Base-by-base conservation (phyloP, 1,284 basidiomycete species). In the Irpex lacteus region DNA sequence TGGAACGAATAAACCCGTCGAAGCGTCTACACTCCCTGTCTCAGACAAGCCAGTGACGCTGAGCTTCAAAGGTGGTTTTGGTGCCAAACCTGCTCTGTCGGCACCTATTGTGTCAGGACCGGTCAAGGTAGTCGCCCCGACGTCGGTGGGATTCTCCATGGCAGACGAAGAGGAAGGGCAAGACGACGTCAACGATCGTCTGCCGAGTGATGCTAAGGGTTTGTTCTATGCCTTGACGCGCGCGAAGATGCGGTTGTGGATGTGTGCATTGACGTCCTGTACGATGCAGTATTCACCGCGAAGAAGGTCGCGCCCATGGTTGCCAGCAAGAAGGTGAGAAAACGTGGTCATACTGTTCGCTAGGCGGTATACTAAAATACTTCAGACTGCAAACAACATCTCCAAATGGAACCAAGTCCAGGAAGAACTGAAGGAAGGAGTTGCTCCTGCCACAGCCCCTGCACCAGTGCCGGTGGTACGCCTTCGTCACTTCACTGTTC, bases 331-430 rank as follows among this genome's bases (percentile, higher is more conserved):
- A 98, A 96, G 89, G 94, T 92, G 73, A 67, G 80, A 60, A 26
- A 26, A 4, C 4, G 26, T n/a, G 3, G 6, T 26, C 21, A 26
- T 26, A 26, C 21, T 26, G 21, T 26, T 26, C 26, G 4, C 26
- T 3, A 26, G 26, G 26, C 8, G 18, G 52, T 34, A 34, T 3
- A 21, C 11, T 53, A 55, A 63, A 18, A 66, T 37, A 9, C 5
- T 2, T 21, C 64, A 96, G 94, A 91, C 89, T 56, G 90, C 85
- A 59, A 92, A 86, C 74, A 95, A 96, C 71, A 97, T 98, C 73
- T 89, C 84, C 72, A 97, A 98, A 72, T 98, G 95, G 95, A 97
- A 95, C 74, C 91, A 90, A 78, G 93, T 95, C 15, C 93, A 96
- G 77, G 89, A 89, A 76, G 95, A 94, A 71, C 82, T 96, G 36